Evolutionary conservation across 2,329 filamentous ascomycete genomes (phyloP), one percentile per base, ranked within the genome.

Genomic region (Aspergillus sergii): DNA sequence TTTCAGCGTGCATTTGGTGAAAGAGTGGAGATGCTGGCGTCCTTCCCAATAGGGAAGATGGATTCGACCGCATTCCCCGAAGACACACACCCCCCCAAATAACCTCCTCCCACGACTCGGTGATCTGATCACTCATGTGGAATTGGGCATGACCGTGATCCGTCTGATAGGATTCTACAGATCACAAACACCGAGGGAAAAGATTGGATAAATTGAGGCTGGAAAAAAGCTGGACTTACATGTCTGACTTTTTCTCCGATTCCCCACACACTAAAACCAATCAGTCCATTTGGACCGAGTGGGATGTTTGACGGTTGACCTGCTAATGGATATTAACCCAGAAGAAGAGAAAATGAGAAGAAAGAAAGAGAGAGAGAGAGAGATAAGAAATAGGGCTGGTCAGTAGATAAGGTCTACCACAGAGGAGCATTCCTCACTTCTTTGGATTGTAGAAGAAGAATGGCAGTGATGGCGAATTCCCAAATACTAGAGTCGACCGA

Each of bases 1-100:
- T 66, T 64, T 69, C 67, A 69, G 58, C 63, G 50, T 64, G 66
- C 68, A 68, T 68, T 64, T 60, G 34, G 26, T 53, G 43, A n/a
- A 43, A 46, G 46, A 34, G 65, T 64, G 64, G 64, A 50, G 63
- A 36, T 57, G 41, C 28, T 57, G 28, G 54, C 30, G 36, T 57
- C 48, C 26, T 51, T 51, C 48, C 48, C 48, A 51, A 32, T 21
- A 51, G 48, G 48, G 26, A 30, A 7, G 23, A 48, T 28, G 23
- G 58, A 58, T 58, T 56, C 32, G 28, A 46, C 55, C 58, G 46
- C 59, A 21, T 61, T 21, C 43, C 43, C 45, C 23, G 11, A 28
- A 26, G 23, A 48, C 12, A 28, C 12, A 28, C 6, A 2, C n/a
- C 10, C 4, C 3, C 36, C 16, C 36, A 39, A 39, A 39, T 26